phyloP scores from a whole-genome alignment of 2,329 filamentous ascomycete species.

The Ophiostoma australiae region DNA sequence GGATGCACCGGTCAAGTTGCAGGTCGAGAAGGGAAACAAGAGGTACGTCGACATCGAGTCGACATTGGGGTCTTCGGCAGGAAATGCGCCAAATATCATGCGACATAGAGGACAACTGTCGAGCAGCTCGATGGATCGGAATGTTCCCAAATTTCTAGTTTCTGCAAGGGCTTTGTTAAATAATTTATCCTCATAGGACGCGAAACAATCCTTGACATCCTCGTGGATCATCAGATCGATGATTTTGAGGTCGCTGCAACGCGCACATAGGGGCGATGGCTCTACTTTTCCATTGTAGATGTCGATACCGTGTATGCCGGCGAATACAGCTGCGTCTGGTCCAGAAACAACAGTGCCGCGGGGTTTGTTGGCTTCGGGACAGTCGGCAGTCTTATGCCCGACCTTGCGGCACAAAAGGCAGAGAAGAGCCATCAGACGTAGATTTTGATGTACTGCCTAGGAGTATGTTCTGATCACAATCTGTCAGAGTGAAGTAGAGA shows the following conservation, averaged over 20 bases:
- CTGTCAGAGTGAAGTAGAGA: no score
- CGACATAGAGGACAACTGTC: no score
- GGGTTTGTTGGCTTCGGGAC: not conserved
- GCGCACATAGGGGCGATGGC: not conserved
- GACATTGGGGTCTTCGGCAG: no score
- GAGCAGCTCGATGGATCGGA: no score
- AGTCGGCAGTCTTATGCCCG: not conserved
- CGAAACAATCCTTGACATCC: not conserved
- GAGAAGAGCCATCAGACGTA: not conserved
- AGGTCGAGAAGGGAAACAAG: no score
- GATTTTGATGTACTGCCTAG: no score
- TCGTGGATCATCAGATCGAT: not conserved
- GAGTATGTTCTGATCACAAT: no score
- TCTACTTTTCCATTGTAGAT: not conserved
- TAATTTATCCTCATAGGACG: not conserved
- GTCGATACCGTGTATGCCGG: not conserved
- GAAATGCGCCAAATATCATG: no score
- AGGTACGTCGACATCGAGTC: no score
- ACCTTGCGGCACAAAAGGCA: not conserved
- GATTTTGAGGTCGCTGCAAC: not conserved
- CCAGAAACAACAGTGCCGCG: not conserved
- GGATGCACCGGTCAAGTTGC: no score
- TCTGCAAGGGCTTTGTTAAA: not conserved
- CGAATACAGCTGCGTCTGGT: not conserved
- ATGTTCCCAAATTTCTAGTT: not conserved